These are phyloP conservation scores for Scolecobasidium constrictum DNA, from an alignment of 2,329 filamentous ascomycete species.

Conservation along the genomic window DNA sequence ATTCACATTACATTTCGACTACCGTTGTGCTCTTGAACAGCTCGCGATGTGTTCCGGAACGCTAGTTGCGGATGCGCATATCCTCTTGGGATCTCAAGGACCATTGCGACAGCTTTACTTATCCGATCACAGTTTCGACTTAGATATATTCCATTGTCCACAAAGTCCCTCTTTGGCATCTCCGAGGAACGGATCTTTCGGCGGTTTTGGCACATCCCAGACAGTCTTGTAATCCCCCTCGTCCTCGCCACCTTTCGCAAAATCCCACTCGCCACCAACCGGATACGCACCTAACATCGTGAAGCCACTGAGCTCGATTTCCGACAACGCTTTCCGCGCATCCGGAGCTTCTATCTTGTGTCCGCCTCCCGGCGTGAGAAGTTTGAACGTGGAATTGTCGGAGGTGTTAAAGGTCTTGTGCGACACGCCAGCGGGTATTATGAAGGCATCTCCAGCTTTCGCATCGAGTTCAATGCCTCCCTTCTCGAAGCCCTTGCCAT, in stretches of 20 bases:
- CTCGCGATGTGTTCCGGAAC: too few relatives aligned
- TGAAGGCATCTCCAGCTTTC: conserved; percentile 44
- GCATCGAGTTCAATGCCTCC: conserved; percentile 41
- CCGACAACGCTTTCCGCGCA: conserved; percentile 23
- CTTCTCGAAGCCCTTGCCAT: conserved; percentile 30
- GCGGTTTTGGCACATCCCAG: conserved; percentile 36
- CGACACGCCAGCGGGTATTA: conserved; percentile 45
- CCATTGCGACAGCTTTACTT: too few relatives aligned
- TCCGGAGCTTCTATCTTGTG: conserved; percentile 18
- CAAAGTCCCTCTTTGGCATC: conserved; percentile 23
- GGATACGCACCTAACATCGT: conserved; percentile 51
- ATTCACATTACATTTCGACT: too few relatives aligned
- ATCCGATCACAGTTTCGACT: too few relatives aligned
- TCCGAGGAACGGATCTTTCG: conserved; percentile 39
- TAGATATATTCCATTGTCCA: conserved; percentile 22
- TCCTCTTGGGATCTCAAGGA: too few relatives aligned
- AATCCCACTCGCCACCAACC: conserved; percentile 38
- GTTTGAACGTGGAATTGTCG: conserved; percentile 20
- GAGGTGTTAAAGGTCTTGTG: conserved; percentile 44
- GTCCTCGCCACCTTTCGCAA: conserved; percentile 34
- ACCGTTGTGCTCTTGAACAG: too few relatives aligned
- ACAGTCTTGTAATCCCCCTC: conserved; percentile 29
- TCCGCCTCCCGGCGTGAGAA: conserved; percentile 35
- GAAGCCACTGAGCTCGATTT: conserved; percentile 26
- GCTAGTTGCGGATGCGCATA: too few relatives aligned